Evolutionary conservation across 1,139 yeast genomes (phyloP).

Genomic region (Sugiyamaella neomexicana): DNA sequence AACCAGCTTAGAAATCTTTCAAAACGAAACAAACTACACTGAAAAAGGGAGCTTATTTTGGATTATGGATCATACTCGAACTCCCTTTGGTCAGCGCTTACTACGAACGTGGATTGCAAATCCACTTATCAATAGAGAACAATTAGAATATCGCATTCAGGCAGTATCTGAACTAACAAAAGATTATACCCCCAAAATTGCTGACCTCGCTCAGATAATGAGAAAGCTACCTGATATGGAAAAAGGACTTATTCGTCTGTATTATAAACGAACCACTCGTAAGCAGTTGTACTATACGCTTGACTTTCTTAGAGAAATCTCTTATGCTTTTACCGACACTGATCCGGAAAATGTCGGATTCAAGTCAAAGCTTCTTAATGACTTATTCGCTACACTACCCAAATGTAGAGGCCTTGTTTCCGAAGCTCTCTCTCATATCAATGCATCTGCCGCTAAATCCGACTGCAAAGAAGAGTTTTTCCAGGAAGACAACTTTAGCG

Average conservation of each 20-base stretch:
- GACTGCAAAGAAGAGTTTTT: constrained; percentile 47
- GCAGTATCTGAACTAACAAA: constrained; percentile 63
- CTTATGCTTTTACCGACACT: constrained; percentile 23
- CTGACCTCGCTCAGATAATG: constrained; percentile 51
- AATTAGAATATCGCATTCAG: constrained; percentile 59
- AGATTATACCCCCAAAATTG: constrained; percentile 42
- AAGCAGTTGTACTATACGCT: constrained; percentile 66
- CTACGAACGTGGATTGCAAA: constrained; percentile 69
- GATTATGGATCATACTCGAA: constrained; percentile 77
- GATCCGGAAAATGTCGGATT: constrained; percentile 21
- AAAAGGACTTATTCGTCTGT: constrained; percentile 62
- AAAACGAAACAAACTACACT: constrained; percentile 57
- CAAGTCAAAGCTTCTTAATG: constrained; percentile 30
- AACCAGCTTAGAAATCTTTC: constrained; percentile 69
- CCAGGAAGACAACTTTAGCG: constrained; percentile 32
- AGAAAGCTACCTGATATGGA: constrained; percentile 64
- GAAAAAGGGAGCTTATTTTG: constrained; percentile 71
- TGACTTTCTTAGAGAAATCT: constrained; percentile 37
- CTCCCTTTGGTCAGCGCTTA: constrained; percentile 70
- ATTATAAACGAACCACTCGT: constrained; percentile 61
- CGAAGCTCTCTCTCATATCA: constrained; percentile 51
- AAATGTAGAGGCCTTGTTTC: constrained; percentile 31
- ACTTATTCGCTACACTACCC: constrained; percentile 30
- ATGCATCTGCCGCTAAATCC: constrained; percentile 55
- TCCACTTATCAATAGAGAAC: constrained; percentile 59